phyloP scores from a whole-genome alignment of 768 basidiomycete species.

The Russula olivacea region DNA sequence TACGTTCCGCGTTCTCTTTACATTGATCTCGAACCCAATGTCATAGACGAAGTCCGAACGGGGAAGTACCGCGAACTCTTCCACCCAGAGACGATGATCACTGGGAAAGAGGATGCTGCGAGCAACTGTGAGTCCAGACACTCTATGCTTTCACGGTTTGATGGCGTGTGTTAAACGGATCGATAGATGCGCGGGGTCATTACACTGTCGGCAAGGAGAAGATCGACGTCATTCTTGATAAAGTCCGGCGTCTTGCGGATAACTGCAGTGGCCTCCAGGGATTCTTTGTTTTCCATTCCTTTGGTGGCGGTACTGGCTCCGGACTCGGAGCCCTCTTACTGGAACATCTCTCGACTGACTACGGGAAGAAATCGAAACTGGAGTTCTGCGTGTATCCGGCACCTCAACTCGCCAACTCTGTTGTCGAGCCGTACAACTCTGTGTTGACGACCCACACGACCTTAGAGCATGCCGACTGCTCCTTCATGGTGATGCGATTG shows the following conservation, averaged over 20 bases:
- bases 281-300: slow-evolving; percentile 99
- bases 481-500: slow-evolving; percentile 39
- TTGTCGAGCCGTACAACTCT: slow-evolving; percentile 98
- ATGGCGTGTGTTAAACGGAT: neutral
- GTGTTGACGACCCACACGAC: slow-evolving; percentile 98
- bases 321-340: slow-evolving; percentile 97
- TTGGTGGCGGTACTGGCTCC: slow-evolving; percentile 98
- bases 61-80: slow-evolving; percentile 95
- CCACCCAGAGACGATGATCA: slow-evolving; percentile 98
- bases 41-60: slow-evolving; percentile 94
- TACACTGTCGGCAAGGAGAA: slow-evolving; percentile 99
- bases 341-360: slow-evolving; percentile 95
- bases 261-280: slow-evolving; percentile 98
- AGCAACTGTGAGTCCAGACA: slow-evolving; percentile 76
- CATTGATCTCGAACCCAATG: slow-evolving; percentile 95
- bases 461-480: slow-evolving; percentile 89
- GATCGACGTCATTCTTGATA: slow-evolving; percentile 96
- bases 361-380: slow-evolving; percentile 43
- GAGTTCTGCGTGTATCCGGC: slow-evolving; percentile 98
- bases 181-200: slow-evolving; percentile 91
- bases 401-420: slow-evolving; percentile 87
- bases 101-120: slow-evolving; percentile 98
- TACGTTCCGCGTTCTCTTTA: slow-evolving; percentile 97
- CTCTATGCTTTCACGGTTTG: neutral
- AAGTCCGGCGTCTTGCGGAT: slow-evolving; percentile 92